These are phyloP conservation scores for Acanthamoeba culbertsoni DNA, from an alignment of 208 protist species.

Conservation along the genomic window DNA sequence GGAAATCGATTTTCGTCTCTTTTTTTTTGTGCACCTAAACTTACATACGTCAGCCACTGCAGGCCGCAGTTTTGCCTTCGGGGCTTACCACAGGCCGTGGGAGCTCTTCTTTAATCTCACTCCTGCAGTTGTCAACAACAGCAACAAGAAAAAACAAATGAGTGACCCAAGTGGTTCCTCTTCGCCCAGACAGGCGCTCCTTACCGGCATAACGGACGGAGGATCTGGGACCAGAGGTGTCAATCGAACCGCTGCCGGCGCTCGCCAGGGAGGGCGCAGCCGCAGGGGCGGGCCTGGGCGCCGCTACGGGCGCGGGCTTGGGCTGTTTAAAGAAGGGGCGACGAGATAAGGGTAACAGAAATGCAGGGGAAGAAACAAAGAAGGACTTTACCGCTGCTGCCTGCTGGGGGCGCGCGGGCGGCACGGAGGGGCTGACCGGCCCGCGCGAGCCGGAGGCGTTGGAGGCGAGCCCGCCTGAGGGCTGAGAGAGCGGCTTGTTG, in stretches of 20 bases:
- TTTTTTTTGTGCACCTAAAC: background rate
- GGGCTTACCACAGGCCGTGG: background rate
- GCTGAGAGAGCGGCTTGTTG: background rate
- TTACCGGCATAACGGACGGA: background rate
- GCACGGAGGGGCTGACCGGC: no score
- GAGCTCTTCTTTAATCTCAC: background rate
- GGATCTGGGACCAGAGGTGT: background rate
- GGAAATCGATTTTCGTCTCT: no score
- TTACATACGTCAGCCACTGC: background rate
- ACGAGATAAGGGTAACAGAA: background rate
- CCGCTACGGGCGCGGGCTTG: background rate
- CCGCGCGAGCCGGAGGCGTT: background rate
- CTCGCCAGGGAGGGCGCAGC: background rate
- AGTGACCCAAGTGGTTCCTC: background rate
- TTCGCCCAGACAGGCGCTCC: background rate
- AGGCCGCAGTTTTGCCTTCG: background rate
- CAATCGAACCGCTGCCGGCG: background rate
- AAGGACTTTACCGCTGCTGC: background rate
- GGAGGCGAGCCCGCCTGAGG: background rate
- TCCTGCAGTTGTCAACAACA: background rate
- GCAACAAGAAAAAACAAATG: background rate
- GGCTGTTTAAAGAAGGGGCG: background rate
- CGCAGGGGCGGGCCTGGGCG: background rate
- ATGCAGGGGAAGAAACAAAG: background rate
- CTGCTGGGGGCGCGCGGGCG: background rate